Percentiles rank a stretch among this genome's conserved stretches.
phyloP scores from a whole-genome alignment of 192 early-diverging fungal species.

The Funneliformis mosseae region DNA sequence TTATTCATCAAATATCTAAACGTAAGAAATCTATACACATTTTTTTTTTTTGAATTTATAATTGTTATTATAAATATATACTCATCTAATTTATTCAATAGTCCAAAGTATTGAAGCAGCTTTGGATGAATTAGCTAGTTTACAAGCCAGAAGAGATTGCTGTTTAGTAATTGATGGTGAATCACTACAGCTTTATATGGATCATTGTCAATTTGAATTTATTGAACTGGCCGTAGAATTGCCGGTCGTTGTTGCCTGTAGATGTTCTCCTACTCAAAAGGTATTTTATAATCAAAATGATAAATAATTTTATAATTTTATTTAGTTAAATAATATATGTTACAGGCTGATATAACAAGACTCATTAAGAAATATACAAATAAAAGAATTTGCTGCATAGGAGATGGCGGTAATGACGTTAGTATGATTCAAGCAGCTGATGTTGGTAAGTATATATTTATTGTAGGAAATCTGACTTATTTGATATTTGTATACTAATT shows the following conservation, averaged over 20 bases:
- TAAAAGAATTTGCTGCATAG: constrained; percentile 84
- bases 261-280: constrained; percentile 97
- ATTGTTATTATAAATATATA: background rate
- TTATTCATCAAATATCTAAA: constrained; percentile 78
- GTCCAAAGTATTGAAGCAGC: constrained; percentile 54
- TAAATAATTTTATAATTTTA: background rate
- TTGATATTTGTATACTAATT: background rate
- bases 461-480: background rate
- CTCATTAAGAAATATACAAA: constrained; percentile 76
- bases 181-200: constrained; percentile 79
- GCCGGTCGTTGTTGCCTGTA: constrained; percentile 90
- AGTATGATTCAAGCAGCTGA: constrained; percentile 96
- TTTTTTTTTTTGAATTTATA: background rate
- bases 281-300: constrained; percentile 17
- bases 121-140: constrained; percentile 70
- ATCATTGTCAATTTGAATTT: constrained; percentile 76
- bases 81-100: constrained; percentile 17
- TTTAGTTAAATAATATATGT: background rate
- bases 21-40: constrained; percentile 41
- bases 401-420: constrained; percentile 97
- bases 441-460: constrained; percentile 52
- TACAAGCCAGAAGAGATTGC: constrained; percentile 71
- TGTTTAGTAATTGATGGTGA: constrained; percentile 92
- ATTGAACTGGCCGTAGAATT: constrained; percentile 72
- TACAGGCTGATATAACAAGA: constrained; percentile 77